A percentile compares a stretch with the other conserved stretches of the same genome.
Evolutionary conservation across 1,139 yeast species (phyloP).

Genomic region (Blastobotrys malaysiensis): DNA sequence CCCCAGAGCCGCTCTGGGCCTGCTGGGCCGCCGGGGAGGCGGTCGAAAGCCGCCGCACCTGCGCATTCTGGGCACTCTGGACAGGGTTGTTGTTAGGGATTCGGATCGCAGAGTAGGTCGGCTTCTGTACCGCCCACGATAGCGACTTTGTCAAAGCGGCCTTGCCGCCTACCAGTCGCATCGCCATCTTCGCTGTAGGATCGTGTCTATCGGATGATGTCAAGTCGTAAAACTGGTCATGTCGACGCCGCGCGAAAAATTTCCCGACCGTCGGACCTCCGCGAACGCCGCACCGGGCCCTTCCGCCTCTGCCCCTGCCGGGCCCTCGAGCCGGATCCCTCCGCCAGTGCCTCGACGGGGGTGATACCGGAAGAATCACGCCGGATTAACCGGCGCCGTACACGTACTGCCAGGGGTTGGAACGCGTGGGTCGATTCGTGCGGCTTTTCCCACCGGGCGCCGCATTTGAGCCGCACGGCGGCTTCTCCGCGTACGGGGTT

Average conservation of each 20-base stretch:
- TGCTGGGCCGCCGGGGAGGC: constrained; percentile 2
- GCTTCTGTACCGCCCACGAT: constrained; percentile 8
- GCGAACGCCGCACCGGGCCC: background rate
- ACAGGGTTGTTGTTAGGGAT: background rate
- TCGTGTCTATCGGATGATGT: background rate
- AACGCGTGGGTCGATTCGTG: too few species aligned
- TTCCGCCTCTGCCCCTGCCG: background rate
- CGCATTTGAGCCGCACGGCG: too few species aligned
- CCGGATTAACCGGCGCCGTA: too few species aligned
- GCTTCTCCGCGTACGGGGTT: too few species aligned
- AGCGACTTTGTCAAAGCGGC: constrained; percentile 10
- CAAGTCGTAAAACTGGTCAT: background rate
- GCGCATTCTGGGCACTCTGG: background rate
- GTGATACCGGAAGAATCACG: too few species aligned
- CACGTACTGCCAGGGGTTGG: too few species aligned
- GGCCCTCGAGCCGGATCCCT: too few species aligned
- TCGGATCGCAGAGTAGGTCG: background rate
- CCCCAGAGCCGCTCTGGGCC: constrained; percentile 1
- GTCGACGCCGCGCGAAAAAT: background rate
- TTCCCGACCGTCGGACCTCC: background rate
- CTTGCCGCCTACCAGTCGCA: constrained; percentile 7
- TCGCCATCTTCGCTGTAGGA: background rate
- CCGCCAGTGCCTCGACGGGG: too few species aligned
- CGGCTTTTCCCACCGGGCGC: too few species aligned
- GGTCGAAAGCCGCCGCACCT: background rate